Conservation (phyloP, 73 alveolate species). For the Tetrahymena malaccensis region DNA sequence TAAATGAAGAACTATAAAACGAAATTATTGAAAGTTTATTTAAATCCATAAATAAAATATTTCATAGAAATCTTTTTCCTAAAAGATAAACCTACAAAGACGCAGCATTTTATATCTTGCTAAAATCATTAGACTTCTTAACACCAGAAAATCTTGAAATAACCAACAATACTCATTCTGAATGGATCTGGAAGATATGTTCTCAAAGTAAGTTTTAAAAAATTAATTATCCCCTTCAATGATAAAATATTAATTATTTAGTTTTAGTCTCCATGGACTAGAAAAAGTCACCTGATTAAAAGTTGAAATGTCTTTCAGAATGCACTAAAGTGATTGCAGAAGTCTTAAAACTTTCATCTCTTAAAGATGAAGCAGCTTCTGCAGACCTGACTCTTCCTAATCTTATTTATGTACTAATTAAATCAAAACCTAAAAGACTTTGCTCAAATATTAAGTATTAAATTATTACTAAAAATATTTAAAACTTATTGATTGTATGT, state of each 20-base stretch:
- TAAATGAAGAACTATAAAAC: background rate
- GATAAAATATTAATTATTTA: background rate
- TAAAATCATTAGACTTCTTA: slow-evolving; percentile 23
- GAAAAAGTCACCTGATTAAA: slow-evolving; percentile 7
- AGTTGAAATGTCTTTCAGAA: background rate
- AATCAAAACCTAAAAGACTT: slow-evolving; percentile 25
- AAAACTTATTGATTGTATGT: background rate
- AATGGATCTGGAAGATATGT: slow-evolving; percentile 22
- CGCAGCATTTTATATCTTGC: slow-evolving; percentile 22
- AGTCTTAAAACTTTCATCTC: slow-evolving; percentile 18
- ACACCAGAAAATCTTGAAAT: slow-evolving; percentile 10
- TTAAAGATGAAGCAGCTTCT: slow-evolving; percentile 33
- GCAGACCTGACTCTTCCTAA: slow-evolving; percentile 27
- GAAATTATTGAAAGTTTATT: background rate
- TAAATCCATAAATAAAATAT: background rate
- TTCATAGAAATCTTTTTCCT: slow-evolving; percentile 9
- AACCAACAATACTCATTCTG: slow-evolving; percentile 6
- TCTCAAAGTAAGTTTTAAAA: background rate
- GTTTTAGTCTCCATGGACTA: slow-evolving; percentile 15
- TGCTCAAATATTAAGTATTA: slow-evolving; percentile 8
- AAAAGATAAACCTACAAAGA: slow-evolving; percentile 34
- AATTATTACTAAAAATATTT: background rate
- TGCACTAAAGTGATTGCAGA: slow-evolving; percentile 25
- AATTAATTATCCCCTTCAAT: too few relatives aligned
- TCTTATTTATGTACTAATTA: slow-evolving; percentile 14